These are phyloP conservation scores for Xylariaceae sp. DNA, from an alignment of 2,329 filamentous ascomycete species.

Conservation along the genomic window DNA sequence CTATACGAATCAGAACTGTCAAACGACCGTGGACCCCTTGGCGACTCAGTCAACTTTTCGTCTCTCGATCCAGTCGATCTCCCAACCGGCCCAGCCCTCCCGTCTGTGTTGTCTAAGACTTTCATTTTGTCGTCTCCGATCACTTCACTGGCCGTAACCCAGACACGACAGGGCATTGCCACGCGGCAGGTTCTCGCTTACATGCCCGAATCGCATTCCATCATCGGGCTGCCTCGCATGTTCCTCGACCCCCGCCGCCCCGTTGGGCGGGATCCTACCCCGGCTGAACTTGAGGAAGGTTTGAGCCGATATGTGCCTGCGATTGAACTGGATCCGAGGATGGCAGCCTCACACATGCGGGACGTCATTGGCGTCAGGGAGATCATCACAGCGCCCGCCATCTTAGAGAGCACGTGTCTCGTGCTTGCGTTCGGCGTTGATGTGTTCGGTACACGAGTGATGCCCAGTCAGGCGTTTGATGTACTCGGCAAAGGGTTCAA, in stretches of 20 bases:
- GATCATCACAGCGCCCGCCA: slow-evolving; percentile 70
- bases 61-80: slow-evolving; percentile 63
- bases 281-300: slow-evolving; percentile 78
- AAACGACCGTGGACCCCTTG: slow-evolving; percentile 81
- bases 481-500: slow-evolving; percentile 91
- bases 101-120: slow-evolving; percentile 73
- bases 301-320: slow-evolving; percentile 71
- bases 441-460: slow-evolving; percentile 78
- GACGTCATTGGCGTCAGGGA: slow-evolving; percentile 72
- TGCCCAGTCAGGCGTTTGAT: slow-evolving; percentile 89
- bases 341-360: slow-evolving; percentile 74
- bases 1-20: slow-evolving; percentile 81
- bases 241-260: slow-evolving; percentile 83
- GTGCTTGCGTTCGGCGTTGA: slow-evolving; percentile 87
- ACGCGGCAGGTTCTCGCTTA: slow-evolving; percentile 77
- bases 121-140: slow-evolving; percentile 80
- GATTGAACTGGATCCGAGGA: slow-evolving; percentile 79
- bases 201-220: slow-evolving; percentile 65
- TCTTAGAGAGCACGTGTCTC: slow-evolving; percentile 87
- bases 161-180: slow-evolving; percentile 89
- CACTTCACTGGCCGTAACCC: slow-evolving; percentile 73
- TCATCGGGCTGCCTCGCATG: slow-evolving; percentile 74
- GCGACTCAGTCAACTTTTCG: slow-evolving; percentile 67
- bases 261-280: slow-evolving; percentile 75
- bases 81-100: slow-evolving; percentile 52